These are phyloP conservation scores for Colletotrichum truncatum DNA, from an alignment of 2,329 filamentous ascomycete genomes.

Conservation along the genomic window DNA sequence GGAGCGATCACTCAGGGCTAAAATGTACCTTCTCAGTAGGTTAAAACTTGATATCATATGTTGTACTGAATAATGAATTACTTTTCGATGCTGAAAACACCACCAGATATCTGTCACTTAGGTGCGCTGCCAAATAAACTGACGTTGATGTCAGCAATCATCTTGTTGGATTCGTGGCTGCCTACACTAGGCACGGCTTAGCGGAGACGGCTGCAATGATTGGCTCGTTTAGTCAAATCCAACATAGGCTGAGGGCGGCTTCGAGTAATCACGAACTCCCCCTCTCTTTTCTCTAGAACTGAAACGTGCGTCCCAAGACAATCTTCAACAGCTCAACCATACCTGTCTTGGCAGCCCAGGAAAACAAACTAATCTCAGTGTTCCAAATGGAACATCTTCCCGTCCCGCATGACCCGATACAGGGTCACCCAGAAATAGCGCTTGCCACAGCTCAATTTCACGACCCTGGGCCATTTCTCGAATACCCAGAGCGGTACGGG, in stretches of 20 bases:
- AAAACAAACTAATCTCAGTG: too few species aligned
- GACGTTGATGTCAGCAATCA: background rate
- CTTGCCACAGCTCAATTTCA: background rate
- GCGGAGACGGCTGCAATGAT: background rate
- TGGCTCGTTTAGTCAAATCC: background rate
- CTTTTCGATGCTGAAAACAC: too few species aligned
- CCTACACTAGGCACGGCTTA: background rate
- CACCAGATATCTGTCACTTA: too few species aligned
- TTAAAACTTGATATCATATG: too few species aligned
- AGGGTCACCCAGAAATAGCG: background rate
- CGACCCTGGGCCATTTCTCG: constrained; percentile 9
- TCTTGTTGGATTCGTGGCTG: background rate
- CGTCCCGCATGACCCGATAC: constrained; percentile 17
- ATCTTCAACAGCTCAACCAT: too few species aligned
- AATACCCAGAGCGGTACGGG: constrained; percentile 11
- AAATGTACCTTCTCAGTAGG: background rate
- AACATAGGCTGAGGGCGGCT: background rate
- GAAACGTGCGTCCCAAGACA: too few species aligned
- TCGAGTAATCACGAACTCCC: too few species aligned
- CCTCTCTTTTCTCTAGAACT: too few species aligned
- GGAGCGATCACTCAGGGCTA: constrained; percentile 23
- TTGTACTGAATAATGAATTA: background rate
- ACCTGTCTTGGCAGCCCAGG: too few species aligned
- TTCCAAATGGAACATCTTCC: constrained; percentile 20
- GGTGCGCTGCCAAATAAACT: background rate